Evolutionary conservation across 1,284 basidiomycete genomes (phyloP).

Genomic region (Peniophora sp.): DNA sequence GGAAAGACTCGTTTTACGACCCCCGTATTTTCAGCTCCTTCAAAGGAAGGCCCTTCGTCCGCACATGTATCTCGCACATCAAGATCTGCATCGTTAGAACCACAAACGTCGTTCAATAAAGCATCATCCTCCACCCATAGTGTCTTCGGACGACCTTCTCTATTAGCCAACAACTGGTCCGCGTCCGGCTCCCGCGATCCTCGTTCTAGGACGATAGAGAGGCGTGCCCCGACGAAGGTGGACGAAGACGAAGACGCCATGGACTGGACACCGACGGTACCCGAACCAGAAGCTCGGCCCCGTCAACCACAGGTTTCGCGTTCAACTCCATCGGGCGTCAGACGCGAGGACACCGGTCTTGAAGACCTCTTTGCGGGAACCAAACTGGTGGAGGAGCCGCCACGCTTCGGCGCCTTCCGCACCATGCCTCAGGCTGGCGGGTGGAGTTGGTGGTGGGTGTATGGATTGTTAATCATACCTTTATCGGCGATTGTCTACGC

Average conservation of each 20-base stretch:
- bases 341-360: conserved; percentile 58
- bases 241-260: conserved; percentile 45
- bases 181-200: background rate
- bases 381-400: conserved; percentile 35
- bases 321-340: conserved; percentile 11
- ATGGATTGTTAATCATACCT: conserved; percentile 25
- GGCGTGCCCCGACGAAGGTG: conserved; percentile 13
- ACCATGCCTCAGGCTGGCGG: background rate
- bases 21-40: too few species aligned
- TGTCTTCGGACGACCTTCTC: conserved; percentile 63
- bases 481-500: conserved; percentile 3
- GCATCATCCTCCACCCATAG: background rate
- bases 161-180: conserved; percentile 11
- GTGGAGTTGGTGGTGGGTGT: conserved; percentile 29
- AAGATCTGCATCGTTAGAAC: background rate
- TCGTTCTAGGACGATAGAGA: background rate
- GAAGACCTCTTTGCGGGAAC: conserved; percentile 66
- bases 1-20: too few species aligned
- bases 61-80: background rate
- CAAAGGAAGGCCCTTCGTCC: background rate
- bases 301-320: conserved; percentile 9
- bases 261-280: conserved; percentile 59
- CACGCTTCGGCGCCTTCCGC: too few species aligned
- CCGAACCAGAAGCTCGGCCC: conserved; percentile 13
- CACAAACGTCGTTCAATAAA: background rate